A percentile compares a stretch with the other conserved stretches of the same genome.
Evolutionary conservation across 2,329 filamentous ascomycete genomes (phyloP).

Genomic region (Xylaria digitata): DNA sequence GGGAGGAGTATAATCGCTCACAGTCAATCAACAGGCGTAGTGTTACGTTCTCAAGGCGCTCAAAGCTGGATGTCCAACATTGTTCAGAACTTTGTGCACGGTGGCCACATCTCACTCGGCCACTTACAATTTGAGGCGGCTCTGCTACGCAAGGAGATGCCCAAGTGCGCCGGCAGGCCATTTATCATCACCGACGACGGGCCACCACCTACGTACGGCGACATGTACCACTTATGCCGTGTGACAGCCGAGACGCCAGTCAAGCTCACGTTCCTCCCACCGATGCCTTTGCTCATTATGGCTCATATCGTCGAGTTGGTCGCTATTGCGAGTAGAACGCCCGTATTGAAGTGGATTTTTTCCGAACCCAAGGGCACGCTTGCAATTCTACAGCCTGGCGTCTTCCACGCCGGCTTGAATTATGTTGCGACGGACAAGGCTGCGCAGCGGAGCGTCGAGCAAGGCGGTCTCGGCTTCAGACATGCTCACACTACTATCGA

Average conservation of each 20-base stretch:
- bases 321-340: slow-evolving; percentile 47
- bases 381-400: slow-evolving; percentile 55
- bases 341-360: slow-evolving; percentile 40
- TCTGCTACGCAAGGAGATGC: slow-evolving; percentile 55
- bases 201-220: slow-evolving; percentile 55
- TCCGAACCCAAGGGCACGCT: slow-evolving; percentile 50
- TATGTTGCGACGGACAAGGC: slow-evolving; percentile 53
- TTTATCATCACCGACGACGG: slow-evolving; percentile 64
- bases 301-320: slow-evolving; percentile 55
- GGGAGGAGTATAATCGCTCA: slow-evolving; percentile 7
- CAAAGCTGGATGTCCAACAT: slow-evolving; percentile 59
- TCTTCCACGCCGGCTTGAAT: slow-evolving; percentile 53
- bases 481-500: slow-evolving; percentile 54
- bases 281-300: slow-evolving; percentile 53
- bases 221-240: slow-evolving; percentile 54
- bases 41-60: slow-evolving; percentile 52
- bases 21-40: slow-evolving; percentile 26
- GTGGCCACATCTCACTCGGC: slow-evolving; percentile 64
- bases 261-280: slow-evolving; percentile 49
- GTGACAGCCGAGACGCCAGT: slow-evolving; percentile 50
- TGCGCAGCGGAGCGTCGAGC: slow-evolving; percentile 52
- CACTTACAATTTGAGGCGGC: slow-evolving; percentile 65
- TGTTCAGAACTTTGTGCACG: slow-evolving; percentile 62
- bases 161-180: slow-evolving; percentile 56
- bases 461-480: slow-evolving; percentile 58